Evolutionary conservation across 2,329 filamentous ascomycete species (phyloP), one percentile per base, ranked within the genome.

Genomic region (Corniculantispora saksenae): DNA sequence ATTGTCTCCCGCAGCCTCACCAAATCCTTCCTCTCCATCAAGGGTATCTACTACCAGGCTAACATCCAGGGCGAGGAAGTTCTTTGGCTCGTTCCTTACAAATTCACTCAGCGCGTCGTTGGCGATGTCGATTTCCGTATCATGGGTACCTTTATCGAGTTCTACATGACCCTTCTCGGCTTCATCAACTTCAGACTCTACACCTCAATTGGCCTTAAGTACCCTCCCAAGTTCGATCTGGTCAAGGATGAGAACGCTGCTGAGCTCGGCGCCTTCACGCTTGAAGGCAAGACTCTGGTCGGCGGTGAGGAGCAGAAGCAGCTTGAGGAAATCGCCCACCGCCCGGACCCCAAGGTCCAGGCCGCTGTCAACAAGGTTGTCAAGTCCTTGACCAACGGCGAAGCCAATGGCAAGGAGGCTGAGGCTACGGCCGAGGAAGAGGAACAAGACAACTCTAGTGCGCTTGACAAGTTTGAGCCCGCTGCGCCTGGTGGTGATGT

Each of bases 21-120:
- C 74, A 98, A 97, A 82, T 97, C 94, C 0, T 99, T 99, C 82
- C 82, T 99, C 69, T 97, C 93, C 1, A 98, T 99, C 81, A 99
- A 99, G 84, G 95, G 95, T 67, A 98, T 99, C 74, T 99, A 99
- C 83, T 99, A 98, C 80, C 94, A 98, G 81, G 95, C 94, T 27
- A 97, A 90, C 60, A 96, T 99, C 67, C 93, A 97, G 78, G 95
- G 95, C 57, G 94, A 99, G 81, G 94, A 98, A 74, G 91, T 99
- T 58, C 84, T 98, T 70, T 99, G 95, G 95, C 84, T 99, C 47
- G 94, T 97, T 13, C 95, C 95, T 1, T 99, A 99, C 83, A 93
- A 93, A 78, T 99, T 99, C 80, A 97, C 98, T 74, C 95, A 99
- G 83, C 86, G 92, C 71, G 90, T 97, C 17, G 92, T 95, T 48